Evolutionary conservation across 148 eudicot species (phyloP).

Genomic region (Vaccinium darrowii): DNA sequence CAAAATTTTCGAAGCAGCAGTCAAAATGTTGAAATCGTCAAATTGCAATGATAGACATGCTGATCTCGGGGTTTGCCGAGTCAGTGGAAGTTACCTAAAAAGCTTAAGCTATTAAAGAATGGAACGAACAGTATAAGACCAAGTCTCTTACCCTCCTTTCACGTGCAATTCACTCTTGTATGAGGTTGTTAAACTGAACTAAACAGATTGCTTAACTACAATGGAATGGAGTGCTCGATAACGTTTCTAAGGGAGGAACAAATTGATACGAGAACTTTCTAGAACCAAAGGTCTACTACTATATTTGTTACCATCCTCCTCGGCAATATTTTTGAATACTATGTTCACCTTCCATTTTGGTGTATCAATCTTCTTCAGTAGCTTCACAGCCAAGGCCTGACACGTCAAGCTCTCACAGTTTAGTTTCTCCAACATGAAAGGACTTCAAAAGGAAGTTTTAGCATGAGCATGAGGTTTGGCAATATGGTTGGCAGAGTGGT

Average conservation of each 20-base stretch:
- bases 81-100: background rate
- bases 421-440: background rate
- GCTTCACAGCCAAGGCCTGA: background rate
- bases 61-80: background rate
- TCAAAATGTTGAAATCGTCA: background rate
- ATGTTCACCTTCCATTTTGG: background rate
- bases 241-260: background rate
- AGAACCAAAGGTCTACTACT: background rate
- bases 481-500: slow-evolving; percentile 1
- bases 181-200: background rate
- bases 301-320: background rate
- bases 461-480: background rate
- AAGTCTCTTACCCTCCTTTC: background rate
- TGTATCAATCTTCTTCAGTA: background rate
- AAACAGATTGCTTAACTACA: background rate
- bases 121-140: background rate
- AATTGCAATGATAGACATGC: background rate
- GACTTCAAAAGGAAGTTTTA: background rate
- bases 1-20: background rate
- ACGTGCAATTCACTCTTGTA: background rate
- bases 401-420: background rate
- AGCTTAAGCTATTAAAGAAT: background rate
- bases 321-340: background rate
- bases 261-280: background rate
- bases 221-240: background rate